These are phyloP conservation scores for Mucor velutinosus DNA, from an alignment of 371 early-diverging fungal species.

Conservation along the genomic window DNA sequence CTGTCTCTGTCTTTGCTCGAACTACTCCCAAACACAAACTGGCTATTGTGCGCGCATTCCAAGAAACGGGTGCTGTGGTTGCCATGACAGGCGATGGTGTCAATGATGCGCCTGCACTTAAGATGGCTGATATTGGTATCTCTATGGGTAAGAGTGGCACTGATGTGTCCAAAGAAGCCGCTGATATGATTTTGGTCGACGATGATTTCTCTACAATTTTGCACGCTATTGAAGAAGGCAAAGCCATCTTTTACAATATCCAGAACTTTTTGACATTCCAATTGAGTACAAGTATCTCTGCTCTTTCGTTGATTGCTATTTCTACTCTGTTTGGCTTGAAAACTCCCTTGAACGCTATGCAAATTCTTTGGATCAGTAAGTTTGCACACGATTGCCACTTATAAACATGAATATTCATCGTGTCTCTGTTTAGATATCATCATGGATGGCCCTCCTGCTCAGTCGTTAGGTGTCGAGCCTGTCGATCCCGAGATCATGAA, in stretches of 20 bases:
- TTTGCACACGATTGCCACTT: not conserved
- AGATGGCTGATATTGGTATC: constrained; percentile 89
- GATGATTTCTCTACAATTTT: constrained; percentile 86
- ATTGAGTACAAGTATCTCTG: constrained; percentile 83
- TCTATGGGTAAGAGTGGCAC: constrained; percentile 92
- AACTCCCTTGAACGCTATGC: constrained; percentile 97
- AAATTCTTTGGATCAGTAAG: constrained; percentile 96
- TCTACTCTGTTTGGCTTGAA: constrained; percentile 83
- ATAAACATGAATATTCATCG: not conserved
- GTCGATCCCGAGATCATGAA: constrained; percentile 84
- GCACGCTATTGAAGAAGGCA: constrained; percentile 90
- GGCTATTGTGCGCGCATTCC: constrained; percentile 80
- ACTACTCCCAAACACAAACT: constrained; percentile 93
- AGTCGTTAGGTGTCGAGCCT: constrained; percentile 87
- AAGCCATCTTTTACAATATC: constrained; percentile 91
- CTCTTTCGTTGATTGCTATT: constrained; percentile 84
- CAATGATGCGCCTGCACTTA: constrained; percentile 93
- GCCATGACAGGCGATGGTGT: constrained; percentile 98
- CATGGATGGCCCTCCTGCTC: constrained; percentile 94
- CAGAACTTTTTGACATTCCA: constrained; percentile 91
- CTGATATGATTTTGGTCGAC: constrained; percentile 91
- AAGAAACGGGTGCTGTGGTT: constrained; percentile 73
- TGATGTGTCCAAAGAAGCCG: constrained; percentile 90
- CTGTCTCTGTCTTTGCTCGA: constrained; percentile 83
- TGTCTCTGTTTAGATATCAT: constrained; percentile 67